phyloP scores from a whole-genome alignment of 2,329 filamentous ascomycete genomes.

The Stagonosporopsis chrysanthemi region DNA sequence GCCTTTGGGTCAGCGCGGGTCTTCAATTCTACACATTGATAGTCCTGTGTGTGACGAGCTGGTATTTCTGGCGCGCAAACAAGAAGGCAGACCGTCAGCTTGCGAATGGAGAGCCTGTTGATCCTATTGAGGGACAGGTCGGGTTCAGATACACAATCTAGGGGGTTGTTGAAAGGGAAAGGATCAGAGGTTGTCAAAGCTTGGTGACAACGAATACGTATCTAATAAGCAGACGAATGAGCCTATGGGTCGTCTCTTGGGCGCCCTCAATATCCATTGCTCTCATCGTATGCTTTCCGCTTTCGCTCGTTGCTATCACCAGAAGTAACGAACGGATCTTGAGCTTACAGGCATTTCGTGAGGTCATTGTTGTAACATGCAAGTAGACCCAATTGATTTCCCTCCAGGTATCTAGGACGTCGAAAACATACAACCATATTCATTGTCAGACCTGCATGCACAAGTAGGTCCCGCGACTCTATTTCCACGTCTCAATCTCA shows the following conservation, averaged over 20 bases:
- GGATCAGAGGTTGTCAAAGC: background rate
- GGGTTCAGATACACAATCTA: slow-evolving; percentile 32
- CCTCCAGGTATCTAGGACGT: background rate
- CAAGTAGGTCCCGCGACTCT: background rate
- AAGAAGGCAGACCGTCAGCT: slow-evolving; percentile 21
- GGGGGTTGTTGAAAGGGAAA: background rate
- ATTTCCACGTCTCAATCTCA: slow-evolving; percentile 13
- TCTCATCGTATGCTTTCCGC: too few relatives aligned
- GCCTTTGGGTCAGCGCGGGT: slow-evolving; percentile 30
- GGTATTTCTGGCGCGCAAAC: slow-evolving; percentile 28
- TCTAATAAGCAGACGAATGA: too few relatives aligned
- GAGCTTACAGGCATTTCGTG: too few relatives aligned
- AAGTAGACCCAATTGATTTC: background rate
- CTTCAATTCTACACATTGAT: slow-evolving; percentile 29
- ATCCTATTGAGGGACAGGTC: slow-evolving; percentile 28
- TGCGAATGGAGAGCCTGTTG: slow-evolving; percentile 22
- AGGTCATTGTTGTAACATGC: too few relatives aligned
- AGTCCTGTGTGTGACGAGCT: slow-evolving; percentile 19
- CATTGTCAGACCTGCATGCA: too few relatives aligned
- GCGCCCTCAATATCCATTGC: too few relatives aligned
- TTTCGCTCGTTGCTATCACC: too few relatives aligned
- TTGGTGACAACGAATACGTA: too few relatives aligned
- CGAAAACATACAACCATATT: too few relatives aligned
- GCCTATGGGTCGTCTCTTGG: too few relatives aligned
- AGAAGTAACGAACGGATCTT: too few relatives aligned